Evolutionary conservation across 805 yeast species (phyloP).

Genomic region (Lipomyces yamanashiensis): DNA sequence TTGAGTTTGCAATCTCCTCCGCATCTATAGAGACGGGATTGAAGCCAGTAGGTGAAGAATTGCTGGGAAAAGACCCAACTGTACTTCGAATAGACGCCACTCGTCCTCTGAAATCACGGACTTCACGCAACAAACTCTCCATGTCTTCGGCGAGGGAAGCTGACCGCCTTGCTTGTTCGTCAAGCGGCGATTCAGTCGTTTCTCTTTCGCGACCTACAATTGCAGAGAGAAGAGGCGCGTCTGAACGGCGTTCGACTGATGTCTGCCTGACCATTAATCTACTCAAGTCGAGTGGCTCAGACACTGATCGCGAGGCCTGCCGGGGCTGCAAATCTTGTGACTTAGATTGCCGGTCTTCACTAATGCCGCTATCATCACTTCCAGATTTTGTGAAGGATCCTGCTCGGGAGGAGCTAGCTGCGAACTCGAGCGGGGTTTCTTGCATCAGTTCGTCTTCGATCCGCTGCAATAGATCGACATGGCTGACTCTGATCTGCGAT

Average conservation of each 20-base stretch:
- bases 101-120: slow-evolving; percentile 30
- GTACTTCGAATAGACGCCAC: slow-evolving; percentile 20
- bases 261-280: neutral
- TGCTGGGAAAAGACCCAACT: slow-evolving; percentile 6
- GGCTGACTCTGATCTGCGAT: slow-evolving; percentile 6
- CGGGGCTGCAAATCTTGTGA: neutral
- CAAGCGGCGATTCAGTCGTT: neutral
- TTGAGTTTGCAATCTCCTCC: neutral
- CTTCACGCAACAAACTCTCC: slow-evolving; percentile 29
- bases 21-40: neutral
- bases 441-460: slow-evolving; percentile 30
- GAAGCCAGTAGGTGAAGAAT: neutral
- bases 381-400: neutral
- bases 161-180: neutral
- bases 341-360: neutral
- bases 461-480: slow-evolving; percentile 27
- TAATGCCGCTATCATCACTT: slow-evolving; percentile 1
- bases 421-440: slow-evolving; percentile 26
- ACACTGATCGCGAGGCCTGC: slow-evolving; percentile 6
- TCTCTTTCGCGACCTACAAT: slow-evolving; percentile 9
- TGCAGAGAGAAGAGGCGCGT: slow-evolving; percentile 13
- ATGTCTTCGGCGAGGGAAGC: slow-evolving; percentile 25
- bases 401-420: slow-evolving; percentile 4
- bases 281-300: slow-evolving; percentile 12
- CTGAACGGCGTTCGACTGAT: slow-evolving; percentile 3